These are phyloP conservation scores for Saturnispora ahearnii DNA, from an alignment of 805 yeast species.

Conservation along the genomic window DNA sequence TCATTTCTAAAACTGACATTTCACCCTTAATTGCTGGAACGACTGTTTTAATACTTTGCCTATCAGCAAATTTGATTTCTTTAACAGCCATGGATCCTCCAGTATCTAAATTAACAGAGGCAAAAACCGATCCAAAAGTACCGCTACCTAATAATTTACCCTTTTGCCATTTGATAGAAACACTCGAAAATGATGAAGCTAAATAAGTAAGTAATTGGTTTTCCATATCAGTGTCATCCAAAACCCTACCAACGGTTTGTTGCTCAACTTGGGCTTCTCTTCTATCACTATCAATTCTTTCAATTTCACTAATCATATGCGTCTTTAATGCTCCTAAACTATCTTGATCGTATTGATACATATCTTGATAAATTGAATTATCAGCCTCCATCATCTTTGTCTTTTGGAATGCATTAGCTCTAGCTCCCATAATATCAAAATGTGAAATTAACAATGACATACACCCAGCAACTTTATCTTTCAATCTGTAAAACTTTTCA, in stretches of 20 bases:
- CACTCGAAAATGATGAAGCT: slow-evolving; percentile 82
- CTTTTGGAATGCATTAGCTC: slow-evolving; percentile 65
- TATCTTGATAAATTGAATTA: slow-evolving; percentile 41
- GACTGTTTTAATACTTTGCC: slow-evolving; percentile 72
- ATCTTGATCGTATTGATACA: slow-evolving; percentile 45
- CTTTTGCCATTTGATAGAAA: slow-evolving; percentile 95
- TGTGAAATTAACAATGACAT: slow-evolving; percentile 90
- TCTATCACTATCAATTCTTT: slow-evolving; percentile 51
- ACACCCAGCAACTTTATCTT: slow-evolving; percentile 84
- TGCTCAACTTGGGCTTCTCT: slow-evolving; percentile 34
- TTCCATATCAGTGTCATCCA: slow-evolving; percentile 81
- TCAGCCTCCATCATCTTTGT: slow-evolving; percentile 45
- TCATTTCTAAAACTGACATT: slow-evolving; percentile 91
- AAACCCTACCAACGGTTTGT: slow-evolving; percentile 70
- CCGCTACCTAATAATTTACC: slow-evolving; percentile 93
- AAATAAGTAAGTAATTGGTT: slow-evolving; percentile 78
- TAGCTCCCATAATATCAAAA: slow-evolving; percentile 96
- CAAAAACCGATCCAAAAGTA: slow-evolving; percentile 88
- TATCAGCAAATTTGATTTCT: slow-evolving; percentile 84
- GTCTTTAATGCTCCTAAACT: slow-evolving; percentile 51
- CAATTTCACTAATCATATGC: slow-evolving; percentile 58
- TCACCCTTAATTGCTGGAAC: slow-evolving; percentile 90
- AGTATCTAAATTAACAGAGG: slow-evolving; percentile 85
- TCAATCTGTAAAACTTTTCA: slow-evolving; percentile 61
- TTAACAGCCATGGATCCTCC: slow-evolving; percentile 97